These are phyloP conservation scores for Macadamia tetraphylla DNA, from an alignment of 164 flowering plant genomes.

Conservation along the genomic window DNA sequence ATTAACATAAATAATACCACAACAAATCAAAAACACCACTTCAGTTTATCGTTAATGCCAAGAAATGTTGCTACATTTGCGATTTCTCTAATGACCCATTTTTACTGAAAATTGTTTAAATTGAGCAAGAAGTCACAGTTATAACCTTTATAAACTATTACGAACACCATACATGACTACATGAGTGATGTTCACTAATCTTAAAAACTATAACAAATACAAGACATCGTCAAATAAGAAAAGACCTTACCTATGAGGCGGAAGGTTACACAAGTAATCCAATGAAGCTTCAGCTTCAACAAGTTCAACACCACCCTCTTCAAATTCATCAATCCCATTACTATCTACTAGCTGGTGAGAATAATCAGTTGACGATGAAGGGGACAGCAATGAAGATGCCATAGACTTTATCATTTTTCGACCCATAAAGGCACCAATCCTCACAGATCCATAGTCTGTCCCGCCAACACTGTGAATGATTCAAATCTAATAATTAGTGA, in stretches of 20 bases:
- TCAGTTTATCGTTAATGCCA: too few relatives aligned
- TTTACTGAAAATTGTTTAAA: too few relatives aligned
- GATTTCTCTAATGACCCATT: too few relatives aligned
- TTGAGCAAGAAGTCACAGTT: too few relatives aligned
- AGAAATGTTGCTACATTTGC: too few relatives aligned
- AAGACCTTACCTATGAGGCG: conserved; percentile 70
- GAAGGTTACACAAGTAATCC: conserved; percentile 81
- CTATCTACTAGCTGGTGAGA: conserved; percentile 25
- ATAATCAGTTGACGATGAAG: conserved; percentile 26
- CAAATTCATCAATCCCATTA: conserved; percentile 55
- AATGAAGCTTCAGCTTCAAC: conserved; percentile 78
- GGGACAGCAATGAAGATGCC: conserved; percentile 47
- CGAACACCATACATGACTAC: too few relatives aligned
- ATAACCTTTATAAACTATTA: background rate
- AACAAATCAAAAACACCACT: too few relatives aligned
- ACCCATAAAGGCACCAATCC: conserved; percentile 95
- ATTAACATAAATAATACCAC: too few relatives aligned
- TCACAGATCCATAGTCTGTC: conserved; percentile 97
- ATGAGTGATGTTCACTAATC: too few relatives aligned
- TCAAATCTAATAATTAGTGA: background rate
- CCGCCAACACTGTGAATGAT: conserved; percentile 76
- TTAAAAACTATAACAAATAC: background rate
- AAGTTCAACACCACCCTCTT: conserved; percentile 58
- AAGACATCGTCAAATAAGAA: background rate
- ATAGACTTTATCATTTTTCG: conserved; percentile 67